Base-by-base conservation (phyloP, 2,329 filamentous ascomycete species). In the Alternaria longipes region DNA sequence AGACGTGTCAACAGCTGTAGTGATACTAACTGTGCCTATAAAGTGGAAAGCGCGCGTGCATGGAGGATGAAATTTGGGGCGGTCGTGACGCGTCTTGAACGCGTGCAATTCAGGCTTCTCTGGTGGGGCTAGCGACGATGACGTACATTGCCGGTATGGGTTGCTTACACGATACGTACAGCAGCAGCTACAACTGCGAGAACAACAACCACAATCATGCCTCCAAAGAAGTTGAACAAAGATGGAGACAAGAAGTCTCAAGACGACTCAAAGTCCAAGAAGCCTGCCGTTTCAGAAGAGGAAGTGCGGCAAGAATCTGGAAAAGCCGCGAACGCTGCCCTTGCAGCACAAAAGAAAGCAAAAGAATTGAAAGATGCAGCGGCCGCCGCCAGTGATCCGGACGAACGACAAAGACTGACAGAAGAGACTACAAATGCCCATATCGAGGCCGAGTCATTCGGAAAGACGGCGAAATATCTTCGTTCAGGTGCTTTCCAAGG, bases 381-480 rank as follows among this genome's bases (percentile, higher is more conserved):
- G 2, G 61, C 53, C 6, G 60, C 64, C 16, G 64, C 72, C 36
- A 56, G 64, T 9, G 60, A 66, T 40, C 54, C 66, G n/a, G 65
- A 66, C 9, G 60, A 65, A 54, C 64, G 67, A 44, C 58, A 74
- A 46, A 70, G 56, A 41, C 32, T 71, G n/a, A 67, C 70, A 53
- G 66, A 67, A 57, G 45, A 69, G 59, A 67, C 69, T 14, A 62
- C 68, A 16, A 63, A 71, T 18, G 59, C 62, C 20, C 64, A 70
- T 30, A 63, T 71, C 6, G 66, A 70, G 54, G 68, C 69, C 4
- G 67, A 70, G 42, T 70, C 69, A 1, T 64, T 71, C 12, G 69
- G 69, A 12, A 71, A 71, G 41, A 70, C 69, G n/a, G 69, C 69
- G 53, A 69, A 65, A 16, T 71, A 71, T 54, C 56, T 70, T 18